Conservation (phyloP, 805 yeast genomes). For the Hagleromyces aurorensis region DNA sequence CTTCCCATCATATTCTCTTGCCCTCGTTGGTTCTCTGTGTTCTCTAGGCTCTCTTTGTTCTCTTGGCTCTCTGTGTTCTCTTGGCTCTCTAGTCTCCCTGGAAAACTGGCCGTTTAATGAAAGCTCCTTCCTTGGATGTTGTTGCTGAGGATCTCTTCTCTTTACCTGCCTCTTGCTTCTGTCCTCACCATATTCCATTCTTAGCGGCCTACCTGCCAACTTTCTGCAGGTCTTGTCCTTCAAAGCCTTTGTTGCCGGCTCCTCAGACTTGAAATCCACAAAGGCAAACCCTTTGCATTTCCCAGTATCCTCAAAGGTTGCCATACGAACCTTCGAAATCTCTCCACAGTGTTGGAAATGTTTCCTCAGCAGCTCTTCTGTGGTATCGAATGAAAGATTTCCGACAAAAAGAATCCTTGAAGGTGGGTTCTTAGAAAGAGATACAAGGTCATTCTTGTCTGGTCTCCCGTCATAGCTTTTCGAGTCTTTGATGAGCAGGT, state of each 20-base stretch:
- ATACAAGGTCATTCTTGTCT: slow-evolving; percentile 39
- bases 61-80: slow-evolving; percentile 3
- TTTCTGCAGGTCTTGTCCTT: slow-evolving; percentile 59
- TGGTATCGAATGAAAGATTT: slow-evolving; percentile 85
- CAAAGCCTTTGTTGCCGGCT: slow-evolving; percentile 77
- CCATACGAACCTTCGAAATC: slow-evolving; percentile 80
- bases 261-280: slow-evolving; percentile 72
- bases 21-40: slow-evolving; percentile 25
- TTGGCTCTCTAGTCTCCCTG: slow-evolving; percentile 8
- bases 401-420: slow-evolving; percentile 87
- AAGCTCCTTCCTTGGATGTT: slow-evolving; percentile 19
- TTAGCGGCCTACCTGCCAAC: slow-evolving; percentile 63
- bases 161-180: slow-evolving; percentile 68
- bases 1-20: slow-evolving; percentile 10
- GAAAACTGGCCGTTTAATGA: slow-evolving; percentile 18
- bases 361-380: slow-evolving; percentile 64
- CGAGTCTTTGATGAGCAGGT: slow-evolving; percentile 74
- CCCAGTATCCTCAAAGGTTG: slow-evolving; percentile 94
- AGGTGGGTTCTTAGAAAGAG: slow-evolving; percentile 71
- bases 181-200: slow-evolving; percentile 94
- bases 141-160: slow-evolving; percentile 27
- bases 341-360: slow-evolving; percentile 92
- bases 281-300: slow-evolving; percentile 97
- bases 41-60: slow-evolving; percentile 12
- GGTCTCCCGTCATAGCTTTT: slow-evolving; percentile 86